Conservation (phyloP, 2,329 filamentous ascomycete genomes). For the Arthrobotrys pseudoclavata region DNA sequence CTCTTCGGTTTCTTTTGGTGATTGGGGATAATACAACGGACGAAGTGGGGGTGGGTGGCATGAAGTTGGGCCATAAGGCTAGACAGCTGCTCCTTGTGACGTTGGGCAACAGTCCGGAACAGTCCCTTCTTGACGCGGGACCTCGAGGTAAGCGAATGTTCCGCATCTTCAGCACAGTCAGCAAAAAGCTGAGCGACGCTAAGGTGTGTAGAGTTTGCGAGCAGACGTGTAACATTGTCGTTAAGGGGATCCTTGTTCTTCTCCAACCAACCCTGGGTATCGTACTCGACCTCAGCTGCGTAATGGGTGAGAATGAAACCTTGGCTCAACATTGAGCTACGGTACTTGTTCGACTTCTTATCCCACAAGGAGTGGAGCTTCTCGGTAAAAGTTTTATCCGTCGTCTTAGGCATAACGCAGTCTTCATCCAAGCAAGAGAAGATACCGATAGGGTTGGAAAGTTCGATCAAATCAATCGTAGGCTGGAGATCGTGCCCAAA, state of each 20-base stretch:
- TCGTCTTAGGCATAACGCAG: conserved; percentile 98
- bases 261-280: conserved; percentile 92
- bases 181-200: conserved; percentile 87
- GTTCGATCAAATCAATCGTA: conserved; percentile 95
- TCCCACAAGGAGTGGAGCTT: conserved; percentile 98
- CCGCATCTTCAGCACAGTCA: conserved; percentile 82
- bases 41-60: conserved; percentile 97
- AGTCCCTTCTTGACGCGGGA: conserved; percentile 96
- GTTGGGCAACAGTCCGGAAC: conserved; percentile 94
- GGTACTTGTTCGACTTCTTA: conserved; percentile 93
- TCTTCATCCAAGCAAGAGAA: conserved; percentile 99
- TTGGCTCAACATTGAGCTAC: conserved; percentile 85
- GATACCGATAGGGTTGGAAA: conserved; percentile 97
- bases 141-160: conserved; percentile 78
- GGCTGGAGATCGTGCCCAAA: conserved; percentile 97
- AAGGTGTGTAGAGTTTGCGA: conserved; percentile 83
- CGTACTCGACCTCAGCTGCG: conserved; percentile 97
- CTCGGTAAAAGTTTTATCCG: conserved; percentile 95
- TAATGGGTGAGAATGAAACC: conserved; percentile 98
- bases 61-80: conserved; percentile 94
- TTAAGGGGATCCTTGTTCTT: conserved; percentile 99
- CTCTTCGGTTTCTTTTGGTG: conserved; percentile 97
- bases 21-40: conserved; percentile 96
- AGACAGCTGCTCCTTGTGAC: conserved; percentile 98
- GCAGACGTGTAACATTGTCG: conserved; percentile 91